Evolutionary conservation across 129 eudicot genomes (phyloP).

Genomic region (Flaveria sonorensis): DNA sequence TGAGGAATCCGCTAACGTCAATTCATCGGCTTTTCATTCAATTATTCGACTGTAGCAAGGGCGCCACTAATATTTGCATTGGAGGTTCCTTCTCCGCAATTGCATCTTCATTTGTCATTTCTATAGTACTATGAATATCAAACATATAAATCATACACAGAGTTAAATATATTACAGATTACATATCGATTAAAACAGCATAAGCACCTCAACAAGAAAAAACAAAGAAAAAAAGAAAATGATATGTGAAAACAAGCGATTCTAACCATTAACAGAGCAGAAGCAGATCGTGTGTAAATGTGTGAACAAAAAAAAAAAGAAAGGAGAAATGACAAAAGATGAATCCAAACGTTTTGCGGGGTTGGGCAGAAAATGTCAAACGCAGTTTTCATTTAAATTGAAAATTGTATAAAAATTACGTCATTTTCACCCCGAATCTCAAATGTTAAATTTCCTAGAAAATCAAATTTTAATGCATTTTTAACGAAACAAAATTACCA

Average conservation of each 20-base stretch:
- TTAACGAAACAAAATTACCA: too few relatives aligned
- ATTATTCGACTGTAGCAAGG: conserved; percentile 31
- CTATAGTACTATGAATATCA: conserved; percentile 4
- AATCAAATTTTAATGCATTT: too few relatives aligned
- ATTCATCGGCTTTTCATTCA: conserved; percentile 30
- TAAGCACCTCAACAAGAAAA: neutral
- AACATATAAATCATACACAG: neutral
- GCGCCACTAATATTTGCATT: conserved; percentile 11
- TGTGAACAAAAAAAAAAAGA: too few relatives aligned
- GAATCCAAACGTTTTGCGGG: too few relatives aligned
- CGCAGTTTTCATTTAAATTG: too few relatives aligned
- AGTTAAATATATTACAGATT: neutral
- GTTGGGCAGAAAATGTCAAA: too few relatives aligned
- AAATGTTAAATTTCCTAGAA: too few relatives aligned
- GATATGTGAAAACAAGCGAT: neutral
- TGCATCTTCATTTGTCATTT: conserved; percentile 36
- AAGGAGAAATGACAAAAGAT: too few relatives aligned
- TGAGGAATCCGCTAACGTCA: conserved; percentile 37
- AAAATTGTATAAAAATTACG: too few relatives aligned
- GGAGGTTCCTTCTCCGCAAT: conserved; percentile 27
- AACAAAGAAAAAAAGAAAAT: neutral
- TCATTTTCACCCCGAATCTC: too few relatives aligned
- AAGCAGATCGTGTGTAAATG: neutral
- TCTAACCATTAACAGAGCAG: conserved; percentile 25
- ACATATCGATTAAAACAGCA: neutral